These are phyloP conservation scores for Paecilomyces dactylethromorphus DNA, from an alignment of 2,329 filamentous ascomycete species.

Conservation along the genomic window DNA sequence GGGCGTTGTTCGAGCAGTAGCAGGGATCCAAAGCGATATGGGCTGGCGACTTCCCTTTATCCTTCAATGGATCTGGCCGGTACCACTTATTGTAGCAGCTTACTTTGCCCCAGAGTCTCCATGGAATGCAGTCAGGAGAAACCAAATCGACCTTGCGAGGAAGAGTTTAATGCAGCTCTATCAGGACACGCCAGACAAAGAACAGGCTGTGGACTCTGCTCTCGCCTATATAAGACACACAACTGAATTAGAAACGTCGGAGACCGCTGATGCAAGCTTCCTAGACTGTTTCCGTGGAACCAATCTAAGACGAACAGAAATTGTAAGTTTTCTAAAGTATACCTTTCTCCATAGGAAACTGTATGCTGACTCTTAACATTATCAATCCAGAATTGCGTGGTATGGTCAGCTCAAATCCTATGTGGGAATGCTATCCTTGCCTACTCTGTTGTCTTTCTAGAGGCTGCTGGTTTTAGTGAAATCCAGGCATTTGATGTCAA, in stretches of 20 bases:
- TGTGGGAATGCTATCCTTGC: constrained; percentile 31
- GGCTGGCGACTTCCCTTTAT: constrained; percentile 47
- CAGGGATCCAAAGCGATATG: constrained; percentile 37
- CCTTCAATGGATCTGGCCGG: constrained; percentile 48
- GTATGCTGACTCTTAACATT: background rate
- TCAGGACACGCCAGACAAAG: background rate
- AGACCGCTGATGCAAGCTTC: constrained; percentile 15
- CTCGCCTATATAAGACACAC: constrained; percentile 28
- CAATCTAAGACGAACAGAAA: constrained; percentile 35
- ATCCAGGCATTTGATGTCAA: constrained; percentile 34
- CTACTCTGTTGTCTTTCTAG: constrained; percentile 34
- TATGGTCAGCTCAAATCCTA: constrained; percentile 35
- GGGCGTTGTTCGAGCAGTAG: constrained; percentile 40
- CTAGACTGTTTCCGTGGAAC: constrained; percentile 23
- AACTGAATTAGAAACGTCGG: constrained; percentile 20
- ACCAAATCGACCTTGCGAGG: constrained; percentile 36
- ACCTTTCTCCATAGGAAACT: background rate
- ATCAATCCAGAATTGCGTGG: constrained; percentile 27
- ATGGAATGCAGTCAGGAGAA: constrained; percentile 44
- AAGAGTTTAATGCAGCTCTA: constrained; percentile 34
- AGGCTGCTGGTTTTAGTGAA: constrained; percentile 31
- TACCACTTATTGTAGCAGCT: constrained; percentile 39
- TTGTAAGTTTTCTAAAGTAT: constrained; percentile 16
- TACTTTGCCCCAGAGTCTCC: constrained; percentile 45
- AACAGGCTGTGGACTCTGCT: constrained; percentile 8